These are phyloP conservation scores for Dictyophora rubrovolvata DNA, from an alignment of 768 basidiomycete species.

Conservation along the genomic window DNA sequence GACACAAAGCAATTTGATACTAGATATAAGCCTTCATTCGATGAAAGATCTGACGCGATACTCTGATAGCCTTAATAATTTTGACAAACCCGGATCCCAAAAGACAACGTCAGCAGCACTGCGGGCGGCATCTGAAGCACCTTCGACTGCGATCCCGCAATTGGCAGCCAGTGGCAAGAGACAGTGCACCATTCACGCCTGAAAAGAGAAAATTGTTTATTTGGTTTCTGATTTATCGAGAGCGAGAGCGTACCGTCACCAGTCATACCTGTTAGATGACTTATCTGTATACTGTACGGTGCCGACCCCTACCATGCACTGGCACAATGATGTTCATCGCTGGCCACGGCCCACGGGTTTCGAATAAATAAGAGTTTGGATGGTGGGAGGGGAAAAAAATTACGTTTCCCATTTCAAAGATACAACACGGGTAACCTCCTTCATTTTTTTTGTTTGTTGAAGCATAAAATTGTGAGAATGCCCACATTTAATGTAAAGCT, in stretches of 20 bases:
- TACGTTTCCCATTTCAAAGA: no score
- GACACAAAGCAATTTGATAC: constrained; percentile 38
- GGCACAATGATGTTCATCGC: no score
- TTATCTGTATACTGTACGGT: no score
- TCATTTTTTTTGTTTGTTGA: no score
- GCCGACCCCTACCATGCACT: no score
- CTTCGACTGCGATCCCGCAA: constrained; percentile 33
- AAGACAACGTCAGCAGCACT: constrained; percentile 37
- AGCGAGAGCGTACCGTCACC: constrained; percentile 21
- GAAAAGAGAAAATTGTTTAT: not conserved
- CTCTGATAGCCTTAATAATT: constrained; percentile 37
- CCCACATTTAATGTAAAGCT: no score
- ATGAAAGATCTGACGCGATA: constrained; percentile 40
- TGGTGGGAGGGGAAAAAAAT: no score
- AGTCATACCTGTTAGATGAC: constrained; percentile 35
- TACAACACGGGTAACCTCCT: no score
- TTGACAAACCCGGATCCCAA: constrained; percentile 30
- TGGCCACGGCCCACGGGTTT: no score
- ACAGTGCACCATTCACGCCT: constrained; percentile 8
- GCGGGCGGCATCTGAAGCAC: constrained; percentile 33
- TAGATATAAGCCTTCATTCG: constrained; percentile 33
- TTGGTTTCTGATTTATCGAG: no score
- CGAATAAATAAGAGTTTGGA: no score
- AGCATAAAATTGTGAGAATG: no score
- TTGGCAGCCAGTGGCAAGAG: constrained; percentile 17